Base-by-base conservation (phyloP, 2,329 filamentous ascomycete species). In the Diaporthe caulivora region DNA sequence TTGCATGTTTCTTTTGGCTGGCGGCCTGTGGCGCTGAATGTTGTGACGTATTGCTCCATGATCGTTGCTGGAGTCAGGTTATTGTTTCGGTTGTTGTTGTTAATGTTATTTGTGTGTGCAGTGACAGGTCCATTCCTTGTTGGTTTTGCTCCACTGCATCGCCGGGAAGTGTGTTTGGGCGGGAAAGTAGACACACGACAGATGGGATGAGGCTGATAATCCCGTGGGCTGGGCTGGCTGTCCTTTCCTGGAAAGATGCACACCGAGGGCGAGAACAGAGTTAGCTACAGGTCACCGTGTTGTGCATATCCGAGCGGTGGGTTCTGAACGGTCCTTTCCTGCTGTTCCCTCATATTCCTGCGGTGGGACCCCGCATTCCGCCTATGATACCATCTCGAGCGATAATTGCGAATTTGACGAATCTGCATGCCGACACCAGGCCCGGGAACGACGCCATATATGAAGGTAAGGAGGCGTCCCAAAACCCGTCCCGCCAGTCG, bases 31-130 rank as follows among this genome's bases (percentile, higher is more conserved):
- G 74, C 74, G 71, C 74, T 75, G 62, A 75, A 73, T 3, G 74
- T 75, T 26, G 74, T 71, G 15, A 75, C 74, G 31, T 69, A 75
- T 64, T 75, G 74, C 71, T 75, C 74, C 74, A 75, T 75, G 53
- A 67, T 72, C 31, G 53, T 53, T 21, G 47, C 21, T 18, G 29
- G n/a, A 49, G 8, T 53, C 31, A 40, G 10, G 9, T 34, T 71
- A 24, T 71, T 62, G 53, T 9, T 18, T 18, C 3, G 40, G 29
- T 42, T 68, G 29, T 2, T 10, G 11, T n/a, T 51, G 44, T 44
- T 26, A 18, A n/a, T 44, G 21, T 31, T 65, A 53, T 40, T 26
- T 21, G 47, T 26, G 47, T 40, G 62, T 9, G 62, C 62, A 37
- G 47, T 37, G 62, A 29, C 62, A 40, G 5, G 47, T 67, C 62